A percentile compares a stretch with the other conserved stretches of the same genome.
Conservation (phyloP, 176 grass and related monocot genomes). For the Typha latifolia region DNA sequence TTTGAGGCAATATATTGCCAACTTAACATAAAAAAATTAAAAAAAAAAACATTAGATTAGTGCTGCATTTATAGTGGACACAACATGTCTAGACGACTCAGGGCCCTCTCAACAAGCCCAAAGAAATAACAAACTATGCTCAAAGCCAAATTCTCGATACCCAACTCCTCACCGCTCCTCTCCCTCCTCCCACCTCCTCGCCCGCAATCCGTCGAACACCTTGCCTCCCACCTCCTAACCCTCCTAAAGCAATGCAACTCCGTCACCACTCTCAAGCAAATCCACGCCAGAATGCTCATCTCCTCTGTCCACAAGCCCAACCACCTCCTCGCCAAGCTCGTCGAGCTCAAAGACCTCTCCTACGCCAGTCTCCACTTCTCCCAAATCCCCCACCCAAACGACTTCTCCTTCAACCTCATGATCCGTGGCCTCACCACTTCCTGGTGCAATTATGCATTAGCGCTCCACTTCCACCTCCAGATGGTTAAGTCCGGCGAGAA, state of each 20-base stretch:
- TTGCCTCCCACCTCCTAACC: background rate
- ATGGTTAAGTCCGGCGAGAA: background rate
- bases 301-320: conserved; percentile 12
- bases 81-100: too few species aligned
- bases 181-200: too few species aligned
- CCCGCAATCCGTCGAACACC: too few species aligned
- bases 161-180: too few species aligned
- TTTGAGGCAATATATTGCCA: too few species aligned
- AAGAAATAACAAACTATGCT: too few species aligned
- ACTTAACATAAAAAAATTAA: too few species aligned
- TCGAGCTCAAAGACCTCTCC: conserved; percentile 17
- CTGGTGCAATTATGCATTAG: background rate
- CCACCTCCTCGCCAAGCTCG: conserved; percentile 33
- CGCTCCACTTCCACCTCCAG: conserved; percentile 14
- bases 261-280: conserved; percentile 14
- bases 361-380: conserved; percentile 20
- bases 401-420: conserved; percentile 28
- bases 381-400: conserved; percentile 11
- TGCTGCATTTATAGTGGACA: too few species aligned
- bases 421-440: conserved; percentile 31
- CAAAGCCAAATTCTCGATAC: too few species aligned
- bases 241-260: conserved; percentile 23
- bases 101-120: too few species aligned
- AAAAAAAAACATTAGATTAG: too few species aligned
- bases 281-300: conserved; percentile 25